phyloP scores from a whole-genome alignment of 2,329 filamentous ascomycete species.

The Pseudogymnoascus sp. region DNA sequence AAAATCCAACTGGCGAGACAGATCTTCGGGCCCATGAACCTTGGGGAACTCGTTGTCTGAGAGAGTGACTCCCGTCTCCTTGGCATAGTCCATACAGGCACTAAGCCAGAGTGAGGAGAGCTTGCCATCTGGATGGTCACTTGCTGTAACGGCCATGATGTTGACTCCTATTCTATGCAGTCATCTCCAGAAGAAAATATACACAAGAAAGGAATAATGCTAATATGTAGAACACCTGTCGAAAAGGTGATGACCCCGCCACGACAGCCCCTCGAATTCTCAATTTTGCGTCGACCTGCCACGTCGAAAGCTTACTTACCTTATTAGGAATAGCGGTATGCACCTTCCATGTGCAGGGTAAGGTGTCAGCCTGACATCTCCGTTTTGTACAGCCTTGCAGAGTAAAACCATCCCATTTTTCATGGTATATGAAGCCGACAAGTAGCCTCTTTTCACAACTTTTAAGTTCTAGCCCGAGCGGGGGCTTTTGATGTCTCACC shows the following conservation, averaged over 20 bases:
- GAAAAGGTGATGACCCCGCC: background rate
- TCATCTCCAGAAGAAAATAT: background rate
- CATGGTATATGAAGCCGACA: background rate
- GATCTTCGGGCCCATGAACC: background rate
- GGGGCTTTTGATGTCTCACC: background rate
- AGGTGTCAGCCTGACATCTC: background rate
- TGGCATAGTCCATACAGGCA: constrained; percentile 2
- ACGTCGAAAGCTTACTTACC: background rate
- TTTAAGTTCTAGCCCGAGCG: background rate
- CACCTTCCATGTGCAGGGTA: background rate
- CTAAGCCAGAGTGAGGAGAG: background rate
- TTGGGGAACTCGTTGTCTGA: background rate
- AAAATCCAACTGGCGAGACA: background rate
- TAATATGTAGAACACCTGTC: background rate
- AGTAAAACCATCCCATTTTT: background rate
- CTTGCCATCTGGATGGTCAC: background rate
- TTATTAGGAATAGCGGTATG: background rate
- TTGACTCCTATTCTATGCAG: background rate
- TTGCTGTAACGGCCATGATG: background rate
- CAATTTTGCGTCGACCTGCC: background rate
- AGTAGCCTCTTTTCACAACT: background rate
- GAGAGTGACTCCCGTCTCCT: background rate
- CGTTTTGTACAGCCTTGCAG: background rate
- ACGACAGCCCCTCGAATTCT: background rate
- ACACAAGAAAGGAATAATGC: background rate